Evolutionary conservation across 768 basidiomycete species (phyloP).

Genomic region (Krasilnikovozyma curviuscula): DNA sequence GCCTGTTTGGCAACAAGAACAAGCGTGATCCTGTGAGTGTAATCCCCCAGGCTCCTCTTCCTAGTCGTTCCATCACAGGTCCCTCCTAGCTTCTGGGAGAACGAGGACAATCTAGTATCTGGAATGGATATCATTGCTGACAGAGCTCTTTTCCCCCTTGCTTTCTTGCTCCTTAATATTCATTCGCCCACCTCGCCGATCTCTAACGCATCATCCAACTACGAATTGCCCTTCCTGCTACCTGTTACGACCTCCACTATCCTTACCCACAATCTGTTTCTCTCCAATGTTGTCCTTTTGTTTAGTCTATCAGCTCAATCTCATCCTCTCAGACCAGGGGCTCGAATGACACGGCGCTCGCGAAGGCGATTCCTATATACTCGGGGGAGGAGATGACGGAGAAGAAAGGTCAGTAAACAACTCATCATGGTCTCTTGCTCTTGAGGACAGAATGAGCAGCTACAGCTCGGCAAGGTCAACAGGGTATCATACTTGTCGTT

Average conservation of each 20-base stretch:
- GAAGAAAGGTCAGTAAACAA: background rate
- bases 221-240: too few relatives aligned
- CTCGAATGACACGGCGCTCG: background rate
- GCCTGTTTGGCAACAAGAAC: too few relatives aligned
- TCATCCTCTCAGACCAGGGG: background rate
- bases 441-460: background rate
- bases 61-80: too few relatives aligned
- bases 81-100: too few relatives aligned
- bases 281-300: too few relatives aligned
- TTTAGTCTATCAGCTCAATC: slow-evolving; percentile 7
- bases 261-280: too few relatives aligned
- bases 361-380: background rate
- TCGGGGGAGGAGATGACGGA: slow-evolving; percentile 5
- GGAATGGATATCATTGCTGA: too few relatives aligned
- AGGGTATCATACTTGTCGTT: background rate
- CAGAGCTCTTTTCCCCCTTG: background rate
- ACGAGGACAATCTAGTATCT: too few relatives aligned
- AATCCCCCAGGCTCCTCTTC: too few relatives aligned
- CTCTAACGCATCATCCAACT: too few relatives aligned
- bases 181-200: too few relatives aligned
- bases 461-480: background rate
- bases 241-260: too few relatives aligned
- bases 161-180: background rate
- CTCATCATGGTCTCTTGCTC: background rate
- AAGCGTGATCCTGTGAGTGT: background rate